Percentiles rank a stretch among this genome's conserved stretches.
These are phyloP conservation scores for Staphylotrichum longicolle DNA, from an alignment of 495 filamentous ascomycete species.

Conservation along the genomic window DNA sequence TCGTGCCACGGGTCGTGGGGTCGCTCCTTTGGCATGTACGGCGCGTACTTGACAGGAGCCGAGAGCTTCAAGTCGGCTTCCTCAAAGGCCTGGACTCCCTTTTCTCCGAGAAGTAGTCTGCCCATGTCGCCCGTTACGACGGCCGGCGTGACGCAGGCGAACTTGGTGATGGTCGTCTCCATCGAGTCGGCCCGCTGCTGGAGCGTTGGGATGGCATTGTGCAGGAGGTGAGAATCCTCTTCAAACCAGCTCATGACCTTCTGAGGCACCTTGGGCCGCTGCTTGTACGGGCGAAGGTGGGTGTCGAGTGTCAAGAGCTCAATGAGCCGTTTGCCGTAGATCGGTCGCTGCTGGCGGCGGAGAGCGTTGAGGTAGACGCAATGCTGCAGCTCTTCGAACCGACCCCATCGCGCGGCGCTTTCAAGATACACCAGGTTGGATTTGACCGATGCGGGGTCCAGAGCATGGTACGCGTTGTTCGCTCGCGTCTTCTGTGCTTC, in stretches of 20 bases:
- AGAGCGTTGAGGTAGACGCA: slow-evolving; percentile 78
- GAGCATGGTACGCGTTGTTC: slow-evolving; percentile 55
- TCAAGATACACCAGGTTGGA: slow-evolving; percentile 72
- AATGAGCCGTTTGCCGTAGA: slow-evolving; percentile 75
- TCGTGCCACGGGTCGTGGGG: slow-evolving; percentile 84
- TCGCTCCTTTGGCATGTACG: slow-evolving; percentile 52
- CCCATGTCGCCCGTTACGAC: slow-evolving; percentile 77
- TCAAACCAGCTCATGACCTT: slow-evolving; percentile 70
- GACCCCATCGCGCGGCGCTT: slow-evolving; percentile 64
- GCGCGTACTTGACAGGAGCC: slow-evolving; percentile 44
- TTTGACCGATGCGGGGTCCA: slow-evolving; percentile 60
- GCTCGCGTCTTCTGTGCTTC: slow-evolving; percentile 63
- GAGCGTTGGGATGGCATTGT: slow-evolving; percentile 69
- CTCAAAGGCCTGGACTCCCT: slow-evolving; percentile 60
- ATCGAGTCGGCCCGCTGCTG: slow-evolving; percentile 67
- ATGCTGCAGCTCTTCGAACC: slow-evolving; percentile 76
- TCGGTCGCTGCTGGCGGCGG: slow-evolving; percentile 73
- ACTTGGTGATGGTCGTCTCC: slow-evolving; percentile 76
- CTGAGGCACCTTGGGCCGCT: slow-evolving; percentile 51
- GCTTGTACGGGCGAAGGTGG: slow-evolving; percentile 52
- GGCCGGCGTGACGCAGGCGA: slow-evolving; percentile 86
- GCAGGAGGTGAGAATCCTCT: slow-evolving; percentile 64
- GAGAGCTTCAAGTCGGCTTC: slow-evolving; percentile 47
- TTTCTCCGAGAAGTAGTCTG: slow-evolving; percentile 58
- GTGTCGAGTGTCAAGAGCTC: slow-evolving; percentile 65